Base-by-base conservation (phyloP, 2,329 filamentous ascomycete species). In the Fusarium scirpi region DNA sequence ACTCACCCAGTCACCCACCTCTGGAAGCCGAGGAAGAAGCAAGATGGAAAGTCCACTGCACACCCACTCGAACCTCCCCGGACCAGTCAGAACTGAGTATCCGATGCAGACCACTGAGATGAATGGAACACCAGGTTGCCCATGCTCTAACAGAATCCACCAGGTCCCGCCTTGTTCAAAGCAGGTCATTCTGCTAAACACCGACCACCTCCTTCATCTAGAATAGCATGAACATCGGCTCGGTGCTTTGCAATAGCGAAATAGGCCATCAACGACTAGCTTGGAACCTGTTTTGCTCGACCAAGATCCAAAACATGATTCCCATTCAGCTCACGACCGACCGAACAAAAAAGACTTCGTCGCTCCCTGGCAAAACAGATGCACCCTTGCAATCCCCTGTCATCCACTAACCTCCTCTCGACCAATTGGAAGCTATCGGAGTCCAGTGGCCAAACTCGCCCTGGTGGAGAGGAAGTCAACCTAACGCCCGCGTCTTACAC, bases 1-100 rank as follows among this genome's bases (percentile, higher is more conserved):
- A 27, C 20, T 40, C 24, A 18, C 15, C 18, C 48, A 52, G 48
- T 56, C 29, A 56, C 34, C 61, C 59, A 63, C 58, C 49, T 58
- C 48, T 64, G 61, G 73, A 75, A 75, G 73, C 71, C 69, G 61
- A 73, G 63, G 73, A 66, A 75, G 73, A 75, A 75, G 73, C 73
- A 72, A 74, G 61, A 70, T 70, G 56, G 69, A 72, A 72, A 58
- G 68, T 62, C 73, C 64, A 74, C 69, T 69, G 57, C 73, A 71
- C 69, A 69, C 65, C 69, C 69, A 56, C 65, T 70, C 24, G 44
- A 53, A 58, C 45, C 22, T 56, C 65, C 65, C 65, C 69, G 65
- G 57, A 15, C 69, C 61, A 71, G 40, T 63, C 38, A 63, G 34
- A 25, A 25, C 20, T 24, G 34, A 38, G 43, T 9, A 52, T 62